Conservation (phyloP, 1,139 yeast species). For the Sugiyamaella paludigena region DNA sequence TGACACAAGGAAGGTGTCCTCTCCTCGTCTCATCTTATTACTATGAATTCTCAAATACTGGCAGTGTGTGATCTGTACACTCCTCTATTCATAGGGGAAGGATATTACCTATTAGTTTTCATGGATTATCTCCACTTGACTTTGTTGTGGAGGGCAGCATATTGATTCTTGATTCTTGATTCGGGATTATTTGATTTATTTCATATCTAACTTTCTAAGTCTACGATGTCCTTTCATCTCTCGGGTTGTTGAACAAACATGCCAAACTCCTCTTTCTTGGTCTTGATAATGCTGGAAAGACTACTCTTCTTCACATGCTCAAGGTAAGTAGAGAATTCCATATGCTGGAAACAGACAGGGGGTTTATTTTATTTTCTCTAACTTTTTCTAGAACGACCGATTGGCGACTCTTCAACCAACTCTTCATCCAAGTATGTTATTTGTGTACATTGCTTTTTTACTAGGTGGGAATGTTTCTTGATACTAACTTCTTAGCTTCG, state of each 20-base stretch:
- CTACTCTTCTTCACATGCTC: conserved; percentile 93
- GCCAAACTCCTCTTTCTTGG: conserved; percentile 95
- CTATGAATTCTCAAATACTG: too few species aligned
- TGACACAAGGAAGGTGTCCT: too few species aligned
- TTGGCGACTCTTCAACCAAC: conserved; percentile 97
- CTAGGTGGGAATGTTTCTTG: background rate
- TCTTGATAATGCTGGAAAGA: conserved; percentile 97
- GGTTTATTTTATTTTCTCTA: too few species aligned
- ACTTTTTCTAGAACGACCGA: conserved; percentile 72
- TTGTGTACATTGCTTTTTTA: background rate
- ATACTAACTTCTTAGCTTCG: conserved; percentile 51
- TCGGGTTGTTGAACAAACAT: conserved; percentile 96
- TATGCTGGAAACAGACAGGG: background rate
- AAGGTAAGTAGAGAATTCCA: conserved; percentile 40
- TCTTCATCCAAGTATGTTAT: conserved; percentile 66
- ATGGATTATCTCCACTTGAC: too few species aligned
- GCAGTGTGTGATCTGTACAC: too few species aligned
- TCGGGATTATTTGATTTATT: background rate
- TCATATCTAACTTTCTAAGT: conserved; percentile 31
- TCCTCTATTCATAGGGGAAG: too few species aligned
- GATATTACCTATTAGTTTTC: too few species aligned
- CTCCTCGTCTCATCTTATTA: too few species aligned
- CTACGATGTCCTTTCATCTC: conserved; percentile 88
- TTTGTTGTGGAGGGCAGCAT: too few species aligned
- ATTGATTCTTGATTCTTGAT: background rate